Conservation (phyloP, 139 green algal species). For the Trebouxia sp. region DNA sequence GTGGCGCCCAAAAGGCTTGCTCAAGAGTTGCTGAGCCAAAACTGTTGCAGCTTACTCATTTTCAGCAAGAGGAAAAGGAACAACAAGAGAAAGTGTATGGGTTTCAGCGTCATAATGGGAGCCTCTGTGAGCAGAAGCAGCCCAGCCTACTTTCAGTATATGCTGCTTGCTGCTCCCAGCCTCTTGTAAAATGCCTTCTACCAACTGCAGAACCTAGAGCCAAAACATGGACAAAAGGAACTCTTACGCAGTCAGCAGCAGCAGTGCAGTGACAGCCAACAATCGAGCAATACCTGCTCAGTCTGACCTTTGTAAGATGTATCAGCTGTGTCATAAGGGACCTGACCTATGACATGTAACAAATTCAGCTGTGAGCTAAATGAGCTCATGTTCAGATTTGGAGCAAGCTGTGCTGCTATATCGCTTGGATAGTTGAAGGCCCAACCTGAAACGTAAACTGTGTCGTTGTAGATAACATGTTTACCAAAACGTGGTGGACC, state of each 20-base stretch:
- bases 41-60: no score
- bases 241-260: no score
- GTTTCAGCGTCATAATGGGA: no score
- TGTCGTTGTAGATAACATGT: not conserved
- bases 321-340: not conserved
- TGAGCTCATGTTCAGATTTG: no score
- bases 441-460: not conserved
- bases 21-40: no score
- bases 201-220: not conserved
- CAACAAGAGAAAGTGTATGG: no score
- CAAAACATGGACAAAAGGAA: no score
- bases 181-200: not conserved
- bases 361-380: no score
- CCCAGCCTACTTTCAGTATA: not conserved
- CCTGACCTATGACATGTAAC: not conserved
- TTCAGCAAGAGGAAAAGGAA: no score
- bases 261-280: not conserved
- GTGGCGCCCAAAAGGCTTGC: not conserved
- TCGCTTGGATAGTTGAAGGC: not conserved
- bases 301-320: constrained; percentile 9
- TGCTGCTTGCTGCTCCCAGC: constrained; percentile 1
- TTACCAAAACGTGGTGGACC: constrained; percentile 3
- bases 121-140: no score
- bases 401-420: no score
- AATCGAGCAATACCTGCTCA: not conserved